A percentile compares a stretch with the other conserved stretches of the same genome.
These are phyloP conservation scores for Chaetomium olivaceum DNA, from an alignment of 2,329 filamentous ascomycete species.

Conservation along the genomic window DNA sequence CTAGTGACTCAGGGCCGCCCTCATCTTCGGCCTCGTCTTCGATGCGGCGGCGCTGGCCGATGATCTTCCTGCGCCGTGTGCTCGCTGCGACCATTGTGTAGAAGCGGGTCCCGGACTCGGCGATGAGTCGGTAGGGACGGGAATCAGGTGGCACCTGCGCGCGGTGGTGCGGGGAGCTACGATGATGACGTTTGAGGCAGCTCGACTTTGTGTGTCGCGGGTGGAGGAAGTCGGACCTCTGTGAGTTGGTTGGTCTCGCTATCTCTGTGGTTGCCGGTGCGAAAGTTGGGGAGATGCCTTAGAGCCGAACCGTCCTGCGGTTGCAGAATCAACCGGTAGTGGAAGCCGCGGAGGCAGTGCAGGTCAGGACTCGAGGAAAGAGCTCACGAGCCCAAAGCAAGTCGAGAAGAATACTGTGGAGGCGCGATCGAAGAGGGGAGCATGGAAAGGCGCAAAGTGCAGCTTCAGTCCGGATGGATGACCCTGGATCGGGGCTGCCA, in stretches of 20 bases:
- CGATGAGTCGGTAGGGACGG: constrained; percentile 17
- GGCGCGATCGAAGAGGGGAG: background rate
- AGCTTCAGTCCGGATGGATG: constrained; percentile 12
- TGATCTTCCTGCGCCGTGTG: constrained; percentile 63
- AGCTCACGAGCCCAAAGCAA: background rate
- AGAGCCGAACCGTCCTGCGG: constrained; percentile 30
- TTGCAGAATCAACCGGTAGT: constrained; percentile 18
- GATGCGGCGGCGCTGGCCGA: constrained; percentile 67
- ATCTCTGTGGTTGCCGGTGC: constrained; percentile 10
- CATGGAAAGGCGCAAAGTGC: constrained; percentile 10
- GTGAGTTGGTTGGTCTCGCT: background rate
- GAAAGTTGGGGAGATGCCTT: constrained; percentile 13
- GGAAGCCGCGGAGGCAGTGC: constrained; percentile 8
- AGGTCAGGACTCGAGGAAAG: constrained; percentile 1
- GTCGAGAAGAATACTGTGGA: background rate
- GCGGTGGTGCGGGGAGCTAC: constrained; percentile 30
- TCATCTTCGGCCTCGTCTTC: constrained; percentile 73
- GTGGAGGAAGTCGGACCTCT: constrained; percentile 21
- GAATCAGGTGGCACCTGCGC: constrained; percentile 22
- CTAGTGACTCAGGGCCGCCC: constrained; percentile 52
- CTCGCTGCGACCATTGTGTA: constrained; percentile 35
- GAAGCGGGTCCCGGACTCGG: constrained; percentile 12
- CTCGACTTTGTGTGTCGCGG: constrained; percentile 29
- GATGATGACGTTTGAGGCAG: constrained; percentile 25
- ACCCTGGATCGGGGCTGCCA: constrained; percentile 4